Percentiles rank a stretch among this genome's conserved stretches.
Conservation (phyloP, 2,329 filamentous ascomycete species). For the Sarocladiaceae sp. region DNA sequence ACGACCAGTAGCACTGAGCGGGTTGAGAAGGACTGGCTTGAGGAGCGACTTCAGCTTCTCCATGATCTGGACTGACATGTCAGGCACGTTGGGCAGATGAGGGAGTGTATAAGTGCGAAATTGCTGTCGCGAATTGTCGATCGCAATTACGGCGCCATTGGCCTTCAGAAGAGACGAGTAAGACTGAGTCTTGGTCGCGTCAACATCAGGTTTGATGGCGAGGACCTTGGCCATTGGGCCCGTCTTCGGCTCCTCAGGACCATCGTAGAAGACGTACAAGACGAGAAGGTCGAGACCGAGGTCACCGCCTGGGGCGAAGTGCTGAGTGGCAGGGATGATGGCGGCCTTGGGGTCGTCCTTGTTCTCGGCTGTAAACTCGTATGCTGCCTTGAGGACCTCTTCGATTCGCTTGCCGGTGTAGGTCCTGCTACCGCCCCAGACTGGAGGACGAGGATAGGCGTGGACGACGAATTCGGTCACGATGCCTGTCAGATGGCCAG, state of each 20-base stretch:
- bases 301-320: conserved; percentile 2
- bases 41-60: background rate
- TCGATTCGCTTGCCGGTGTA: conserved; percentile 28
- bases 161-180: conserved; percentile 38
- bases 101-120: conserved; percentile 19
- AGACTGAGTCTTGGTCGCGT: conserved; percentile 43
- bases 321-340: conserved; percentile 53
- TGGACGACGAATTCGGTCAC: conserved; percentile 24
- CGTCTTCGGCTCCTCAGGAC: conserved; percentile 40
- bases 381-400: conserved; percentile 40
- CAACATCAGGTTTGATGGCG: conserved; percentile 27
- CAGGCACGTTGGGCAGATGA: conserved; percentile 14
- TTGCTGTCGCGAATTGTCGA: conserved; percentile 15
- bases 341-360: conserved; percentile 52
- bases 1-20: background rate
- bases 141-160: conserved; percentile 20
- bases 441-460: conserved; percentile 30
- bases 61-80: background rate
- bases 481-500: conserved; percentile 25
- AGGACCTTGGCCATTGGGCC: conserved; percentile 4
- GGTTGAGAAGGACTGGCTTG: background rate
- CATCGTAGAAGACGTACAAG: conserved; percentile 61
- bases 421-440: conserved; percentile 39
- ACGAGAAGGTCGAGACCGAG: conserved; percentile 32
- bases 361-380: conserved; percentile 54